These are phyloP conservation scores for Leccinum broughii DNA, from an alignment of 768 basidiomycete genomes.

Conservation along the genomic window DNA sequence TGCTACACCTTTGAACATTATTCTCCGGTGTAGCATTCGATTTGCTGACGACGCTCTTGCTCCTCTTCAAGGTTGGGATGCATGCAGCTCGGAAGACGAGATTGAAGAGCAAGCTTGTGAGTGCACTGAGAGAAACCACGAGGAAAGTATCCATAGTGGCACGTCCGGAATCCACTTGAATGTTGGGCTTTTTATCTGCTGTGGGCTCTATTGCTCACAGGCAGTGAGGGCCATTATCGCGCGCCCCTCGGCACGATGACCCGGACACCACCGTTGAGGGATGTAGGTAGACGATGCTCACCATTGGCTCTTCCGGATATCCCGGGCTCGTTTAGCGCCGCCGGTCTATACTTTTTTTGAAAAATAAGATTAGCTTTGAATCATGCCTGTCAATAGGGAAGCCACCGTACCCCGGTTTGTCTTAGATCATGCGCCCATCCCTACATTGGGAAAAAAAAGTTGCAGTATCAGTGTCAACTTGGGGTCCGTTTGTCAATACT, in stretches of 20 bases:
- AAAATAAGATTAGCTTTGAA: not conserved
- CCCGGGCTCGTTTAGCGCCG: too few species aligned
- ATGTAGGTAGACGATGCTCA: not conserved
- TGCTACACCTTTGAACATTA: not conserved
- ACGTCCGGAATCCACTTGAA: not conserved
- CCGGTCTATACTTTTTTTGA: not conserved
- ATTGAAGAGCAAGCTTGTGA: not conserved
- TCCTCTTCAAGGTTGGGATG: not conserved
- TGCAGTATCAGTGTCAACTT: not conserved
- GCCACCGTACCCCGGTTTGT: too few species aligned
- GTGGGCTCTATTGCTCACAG: not conserved
- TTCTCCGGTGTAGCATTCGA: not conserved
- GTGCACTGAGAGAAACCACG: not conserved
- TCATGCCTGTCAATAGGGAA: not conserved
- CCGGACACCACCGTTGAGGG: too few species aligned
- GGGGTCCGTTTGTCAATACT: not conserved
- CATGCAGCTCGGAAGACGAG: not conserved
- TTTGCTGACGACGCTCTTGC: not conserved
- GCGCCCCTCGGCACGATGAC: not conserved
- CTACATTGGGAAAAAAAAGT: not conserved
- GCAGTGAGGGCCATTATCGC: not conserved
- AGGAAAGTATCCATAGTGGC: not conserved
- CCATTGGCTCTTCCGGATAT: not conserved
- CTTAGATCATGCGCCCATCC: not conserved
- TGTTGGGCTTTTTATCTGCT: not conserved